Conservation (phyloP, 2,329 filamentous ascomycete species). For the Diaporthe australafricana region DNA sequence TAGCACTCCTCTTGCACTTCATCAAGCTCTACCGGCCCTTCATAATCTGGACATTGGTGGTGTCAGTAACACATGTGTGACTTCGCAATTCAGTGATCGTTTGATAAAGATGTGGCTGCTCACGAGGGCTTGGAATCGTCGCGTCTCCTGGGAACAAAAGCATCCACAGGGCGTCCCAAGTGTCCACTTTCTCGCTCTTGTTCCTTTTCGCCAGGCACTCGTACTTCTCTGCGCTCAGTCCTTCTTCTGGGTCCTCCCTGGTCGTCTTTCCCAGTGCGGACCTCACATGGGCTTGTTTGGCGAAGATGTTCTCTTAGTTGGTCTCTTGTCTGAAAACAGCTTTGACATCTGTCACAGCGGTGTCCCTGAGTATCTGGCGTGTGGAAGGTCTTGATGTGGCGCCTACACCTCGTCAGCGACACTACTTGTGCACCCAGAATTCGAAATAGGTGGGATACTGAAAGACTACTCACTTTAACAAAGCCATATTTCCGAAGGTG, state of each 20-base stretch:
- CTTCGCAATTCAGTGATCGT: neutral
- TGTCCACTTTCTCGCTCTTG: neutral
- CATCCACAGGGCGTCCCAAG: neutral
- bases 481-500: neutral
- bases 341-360: neutral
- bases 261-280: neutral
- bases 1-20: neutral
- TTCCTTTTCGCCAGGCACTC: neutral
- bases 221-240: neutral
- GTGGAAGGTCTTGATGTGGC: neutral
- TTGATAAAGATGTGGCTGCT: neutral
- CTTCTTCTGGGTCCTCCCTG: neutral
- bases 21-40: neutral
- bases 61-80: neutral
- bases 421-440: neutral
- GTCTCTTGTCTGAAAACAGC: neutral
- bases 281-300: neutral
- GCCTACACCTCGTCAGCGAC: neutral
- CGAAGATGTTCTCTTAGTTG: neutral
- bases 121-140: neutral
- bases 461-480: neutral
- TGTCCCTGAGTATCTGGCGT: neutral
- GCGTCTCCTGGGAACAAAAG: neutral
- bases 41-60: neutral
- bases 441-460: neutral